Evolutionary conservation across 2,329 filamentous ascomycete genomes (phyloP), one percentile per base, ranked within the genome.

Genomic region (Colletotrichum kahawae): DNA sequence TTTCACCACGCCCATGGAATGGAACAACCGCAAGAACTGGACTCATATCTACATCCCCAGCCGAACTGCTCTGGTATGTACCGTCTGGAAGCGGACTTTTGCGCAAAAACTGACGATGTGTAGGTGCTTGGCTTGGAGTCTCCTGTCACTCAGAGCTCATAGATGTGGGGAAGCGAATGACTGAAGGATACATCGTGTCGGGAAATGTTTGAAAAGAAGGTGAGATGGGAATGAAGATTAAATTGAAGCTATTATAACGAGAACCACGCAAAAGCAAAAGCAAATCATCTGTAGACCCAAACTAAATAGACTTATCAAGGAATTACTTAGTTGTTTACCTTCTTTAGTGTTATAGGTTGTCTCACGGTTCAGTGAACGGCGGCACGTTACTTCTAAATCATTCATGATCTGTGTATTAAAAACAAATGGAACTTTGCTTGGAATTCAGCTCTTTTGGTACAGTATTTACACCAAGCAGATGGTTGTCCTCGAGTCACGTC

Each of bases 1-100:
- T 88, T 98, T 98, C 83, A 98, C 97, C 0, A 97, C 95, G 7
- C 92, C 95, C 16, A 91, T 98, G 87, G 90, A 91, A 77, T 98
- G 97, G 97, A 98, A 98, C 82, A 91, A 91, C 16, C 89, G 97
- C 77, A 93, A 91, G 87, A 98, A 98, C 85, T 98, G 95, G 87
- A 92, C 95, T 63, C 97, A 98, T 83, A 91, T 98, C 68, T 99
- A 99, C 83, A 91, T 98, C 76, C 96, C 96, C 18, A 92, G 92
- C 67, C 90, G 96, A 80, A 95, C 94, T 76, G 96, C 95, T 24
- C 87, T 98, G 83, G 96, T 98, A 87, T 86, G 90, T 67, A 54
- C 51, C 59, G 38, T 63, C 54, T 24, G 21, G 13, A 29, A 8
- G 16, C 27, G 36, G n/a, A 43, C 12, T 3, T 29, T 54, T 4